These are phyloP conservation scores for Rauvolfia tetraphylla DNA, from an alignment of 257 asterid genomes.

Conservation along the genomic window DNA sequence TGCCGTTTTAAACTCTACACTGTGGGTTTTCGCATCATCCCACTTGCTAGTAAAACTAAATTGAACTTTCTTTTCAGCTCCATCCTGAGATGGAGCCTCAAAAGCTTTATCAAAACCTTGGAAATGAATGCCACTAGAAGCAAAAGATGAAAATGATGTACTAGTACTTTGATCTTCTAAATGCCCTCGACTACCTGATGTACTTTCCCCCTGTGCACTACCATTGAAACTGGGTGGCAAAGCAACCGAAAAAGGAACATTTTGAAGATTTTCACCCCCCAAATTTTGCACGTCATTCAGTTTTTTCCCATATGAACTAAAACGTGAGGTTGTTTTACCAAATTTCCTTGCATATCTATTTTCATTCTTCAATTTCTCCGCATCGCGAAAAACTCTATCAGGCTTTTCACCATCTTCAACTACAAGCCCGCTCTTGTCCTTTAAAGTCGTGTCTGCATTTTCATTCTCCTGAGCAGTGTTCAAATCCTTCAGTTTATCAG, in stretches of 20 bases:
- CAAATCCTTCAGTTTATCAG: conserved; percentile 22
- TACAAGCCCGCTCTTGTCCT: conserved; percentile 14
- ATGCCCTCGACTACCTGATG: conserved; percentile 25
- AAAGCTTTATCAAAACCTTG: conserved; percentile 30
- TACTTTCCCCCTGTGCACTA: conserved; percentile 26
- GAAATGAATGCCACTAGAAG: conserved; percentile 33
- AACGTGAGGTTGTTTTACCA: conserved; percentile 14
- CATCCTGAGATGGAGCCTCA: conserved; percentile 33
- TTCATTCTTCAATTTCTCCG: conserved; percentile 7
- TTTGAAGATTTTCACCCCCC: conserved; percentile 26
- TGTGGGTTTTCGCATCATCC: conserved; percentile 33
- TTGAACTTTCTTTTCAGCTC: conserved; percentile 48
- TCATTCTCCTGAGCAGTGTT: conserved; percentile 19
- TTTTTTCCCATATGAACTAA: conserved; percentile 24
- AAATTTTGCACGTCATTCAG: conserved; percentile 26
- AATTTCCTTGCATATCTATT: conserved; percentile 22
- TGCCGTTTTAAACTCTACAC: conserved; percentile 60
- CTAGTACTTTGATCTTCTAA: conserved; percentile 28
- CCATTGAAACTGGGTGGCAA: conserved; percentile 48
- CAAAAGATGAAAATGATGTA: conserved; percentile 30
- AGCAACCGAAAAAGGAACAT: conserved; percentile 26
- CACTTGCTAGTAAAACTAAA: conserved; percentile 48
- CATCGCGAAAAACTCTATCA: background rate
- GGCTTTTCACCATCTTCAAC: conserved; percentile 14
- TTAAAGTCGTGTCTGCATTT: conserved; percentile 19